phyloP scores from a whole-genome alignment of 768 basidiomycete genomes.

The Lactifluus piperatus region DNA sequence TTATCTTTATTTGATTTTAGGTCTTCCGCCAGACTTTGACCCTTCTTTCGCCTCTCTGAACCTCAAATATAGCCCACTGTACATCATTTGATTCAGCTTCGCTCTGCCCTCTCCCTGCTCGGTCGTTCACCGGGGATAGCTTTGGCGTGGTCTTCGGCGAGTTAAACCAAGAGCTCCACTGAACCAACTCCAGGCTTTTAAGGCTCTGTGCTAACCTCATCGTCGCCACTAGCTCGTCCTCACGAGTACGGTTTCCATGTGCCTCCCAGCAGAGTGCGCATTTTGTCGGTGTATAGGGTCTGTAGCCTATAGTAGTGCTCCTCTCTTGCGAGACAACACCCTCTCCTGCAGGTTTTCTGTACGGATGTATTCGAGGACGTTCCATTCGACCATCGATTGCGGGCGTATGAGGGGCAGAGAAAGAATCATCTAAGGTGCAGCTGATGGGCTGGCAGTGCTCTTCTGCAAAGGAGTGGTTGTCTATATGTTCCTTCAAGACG shows the following conservation, averaged over 20 bases:
- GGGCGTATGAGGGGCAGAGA: conserved; percentile 17
- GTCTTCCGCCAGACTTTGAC: conserved; percentile 35
- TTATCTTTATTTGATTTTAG: conserved; percentile 26
- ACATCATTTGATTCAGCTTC: background rate
- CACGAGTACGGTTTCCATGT: conserved; percentile 11
- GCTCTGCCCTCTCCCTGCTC: background rate
- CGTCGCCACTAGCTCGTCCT: conserved; percentile 16
- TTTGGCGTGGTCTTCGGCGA: conserved; percentile 4
- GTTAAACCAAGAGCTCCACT: conserved; percentile 22
- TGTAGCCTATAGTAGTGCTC: background rate
- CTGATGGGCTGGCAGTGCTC: background rate
- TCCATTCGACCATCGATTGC: background rate
- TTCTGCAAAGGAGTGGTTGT: conserved; percentile 26
- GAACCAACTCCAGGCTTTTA: conserved; percentile 11
- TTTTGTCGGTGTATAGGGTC: conserved; percentile 16
- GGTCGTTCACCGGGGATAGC: background rate
- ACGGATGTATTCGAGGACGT: background rate
- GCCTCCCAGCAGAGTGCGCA: conserved; percentile 18
- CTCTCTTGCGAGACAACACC: background rate
- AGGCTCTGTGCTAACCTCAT: conserved; percentile 20
- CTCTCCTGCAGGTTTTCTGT: conserved; percentile 13
- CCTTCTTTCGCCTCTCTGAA: conserved; percentile 33
- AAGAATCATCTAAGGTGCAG: conserved; percentile 6
- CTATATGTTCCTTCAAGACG: conserved; percentile 40
- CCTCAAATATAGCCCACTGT: conserved; percentile 33